phyloP scores from a whole-genome alignment of 176 grass and related monocot genomes.

The Oropetium thomaeum region DNA sequence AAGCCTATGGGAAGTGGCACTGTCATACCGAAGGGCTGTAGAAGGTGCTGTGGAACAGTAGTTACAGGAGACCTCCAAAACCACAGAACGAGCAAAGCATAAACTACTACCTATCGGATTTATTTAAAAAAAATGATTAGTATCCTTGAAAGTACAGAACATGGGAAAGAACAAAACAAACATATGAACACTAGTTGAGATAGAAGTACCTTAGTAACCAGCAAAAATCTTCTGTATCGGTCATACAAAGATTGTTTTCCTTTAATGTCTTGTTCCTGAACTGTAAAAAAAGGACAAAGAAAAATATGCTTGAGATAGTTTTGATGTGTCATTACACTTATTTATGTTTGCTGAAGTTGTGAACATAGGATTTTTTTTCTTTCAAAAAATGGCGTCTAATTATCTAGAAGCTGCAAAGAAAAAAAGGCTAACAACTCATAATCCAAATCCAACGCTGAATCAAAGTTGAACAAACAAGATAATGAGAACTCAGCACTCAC shows the following conservation, averaged over 20 bases:
- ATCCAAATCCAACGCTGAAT: not conserved
- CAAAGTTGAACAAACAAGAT: not conserved
- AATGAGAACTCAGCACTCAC: slow-evolving; percentile 31
- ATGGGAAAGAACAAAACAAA: not conserved
- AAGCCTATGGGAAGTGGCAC: slow-evolving; percentile 24
- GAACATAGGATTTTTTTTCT: not conserved
- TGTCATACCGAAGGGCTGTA: slow-evolving; percentile 90
- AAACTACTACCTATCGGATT: slow-evolving; percentile 66
- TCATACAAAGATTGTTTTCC: slow-evolving; percentile 56
- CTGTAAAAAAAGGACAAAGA: slow-evolving; percentile 40
- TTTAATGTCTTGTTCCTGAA: slow-evolving; percentile 70
- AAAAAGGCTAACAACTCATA: not conserved
- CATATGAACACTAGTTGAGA: slow-evolving; percentile 13
- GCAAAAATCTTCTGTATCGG: slow-evolving; percentile 46
- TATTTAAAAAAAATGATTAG: not conserved
- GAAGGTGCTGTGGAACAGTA: slow-evolving; percentile 69
- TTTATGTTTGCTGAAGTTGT: not conserved
- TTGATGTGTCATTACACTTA: not conserved
- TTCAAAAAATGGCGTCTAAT: not conserved
- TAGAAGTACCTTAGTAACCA: slow-evolving; percentile 58
- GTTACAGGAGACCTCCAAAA: slow-evolving; percentile 86
- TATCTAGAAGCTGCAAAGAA: not conserved
- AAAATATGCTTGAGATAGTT: not conserved
- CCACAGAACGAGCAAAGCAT: slow-evolving; percentile 44
- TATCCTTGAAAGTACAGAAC: not conserved